Conservation (phyloP, 306 rosid species). For the Echinosophora koreensis region DNA sequence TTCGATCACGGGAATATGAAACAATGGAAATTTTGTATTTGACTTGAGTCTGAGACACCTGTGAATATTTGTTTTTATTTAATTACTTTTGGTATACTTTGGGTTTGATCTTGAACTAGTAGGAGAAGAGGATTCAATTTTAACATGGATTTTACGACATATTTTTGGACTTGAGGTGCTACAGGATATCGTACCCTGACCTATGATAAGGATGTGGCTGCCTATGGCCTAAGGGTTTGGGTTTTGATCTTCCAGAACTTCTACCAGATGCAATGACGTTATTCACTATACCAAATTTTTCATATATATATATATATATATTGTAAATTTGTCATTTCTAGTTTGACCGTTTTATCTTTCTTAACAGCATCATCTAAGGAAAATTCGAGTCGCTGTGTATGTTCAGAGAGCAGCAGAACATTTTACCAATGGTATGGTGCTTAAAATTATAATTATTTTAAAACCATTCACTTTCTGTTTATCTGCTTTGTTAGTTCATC, state of each 20-base stretch:
- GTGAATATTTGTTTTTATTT: no score
- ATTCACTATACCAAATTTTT: background rate
- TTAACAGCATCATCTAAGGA: conserved; percentile 55
- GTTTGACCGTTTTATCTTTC: conserved; percentile 42
- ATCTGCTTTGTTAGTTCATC: conserved; percentile 33
- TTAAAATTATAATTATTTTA: conserved; percentile 11
- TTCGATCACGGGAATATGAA: no score
- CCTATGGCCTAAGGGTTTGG: background rate
- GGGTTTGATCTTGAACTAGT: no score
- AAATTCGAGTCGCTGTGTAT: conserved; percentile 65
- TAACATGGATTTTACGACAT: background rate
- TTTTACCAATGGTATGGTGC: conserved; percentile 70
- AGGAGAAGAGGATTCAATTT: no score
- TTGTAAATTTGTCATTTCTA: conserved; percentile 18
- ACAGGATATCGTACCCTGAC: background rate
- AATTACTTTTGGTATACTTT: no score
- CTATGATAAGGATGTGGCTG: no score
- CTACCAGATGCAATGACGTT: background rate
- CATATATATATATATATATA: background rate
- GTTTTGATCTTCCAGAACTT: background rate
- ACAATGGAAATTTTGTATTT: no score
- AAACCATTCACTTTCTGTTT: conserved; percentile 32
- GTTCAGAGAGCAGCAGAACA: conserved; percentile 71
- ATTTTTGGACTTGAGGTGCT: background rate
- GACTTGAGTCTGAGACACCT: no score